Conservation (phyloP, 2,329 filamentous ascomycete species). For the Aspergillus amoenus region DNA sequence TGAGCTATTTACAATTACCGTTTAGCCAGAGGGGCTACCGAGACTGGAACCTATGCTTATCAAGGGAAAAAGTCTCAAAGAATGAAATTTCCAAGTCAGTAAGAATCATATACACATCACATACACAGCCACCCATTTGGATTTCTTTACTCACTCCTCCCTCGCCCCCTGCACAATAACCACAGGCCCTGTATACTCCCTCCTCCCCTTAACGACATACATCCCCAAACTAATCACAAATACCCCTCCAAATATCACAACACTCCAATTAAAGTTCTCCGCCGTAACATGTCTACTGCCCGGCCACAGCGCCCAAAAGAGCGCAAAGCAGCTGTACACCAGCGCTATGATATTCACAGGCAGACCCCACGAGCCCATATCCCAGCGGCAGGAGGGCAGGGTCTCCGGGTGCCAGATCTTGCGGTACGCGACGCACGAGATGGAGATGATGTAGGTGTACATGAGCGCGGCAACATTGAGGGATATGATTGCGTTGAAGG, state of each 20-base stretch:
- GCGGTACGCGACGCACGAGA: constrained; percentile 46
- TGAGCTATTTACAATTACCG: no score
- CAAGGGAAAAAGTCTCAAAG: no score
- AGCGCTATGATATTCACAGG: constrained; percentile 46
- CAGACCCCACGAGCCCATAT: constrained; percentile 45
- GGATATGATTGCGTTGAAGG: constrained; percentile 54
- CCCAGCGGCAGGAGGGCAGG: constrained; percentile 43
- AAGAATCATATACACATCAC: no score
- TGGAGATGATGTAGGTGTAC: constrained; percentile 52
- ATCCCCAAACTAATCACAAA: constrained; percentile 43
- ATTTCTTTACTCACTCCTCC: neutral
- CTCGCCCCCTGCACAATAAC: constrained; percentile 16
- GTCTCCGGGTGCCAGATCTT: constrained; percentile 40
- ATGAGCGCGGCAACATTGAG: constrained; percentile 50
- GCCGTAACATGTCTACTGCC: constrained; percentile 35
- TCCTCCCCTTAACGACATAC: constrained; percentile 34
- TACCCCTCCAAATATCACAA: constrained; percentile 44
- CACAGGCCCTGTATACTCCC: constrained; percentile 33
- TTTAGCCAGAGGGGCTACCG: no score
- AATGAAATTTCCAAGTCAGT: no score
- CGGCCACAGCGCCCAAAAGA: constrained; percentile 53
- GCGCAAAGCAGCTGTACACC: constrained; percentile 44
- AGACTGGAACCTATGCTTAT: no score
- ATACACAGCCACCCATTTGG: neutral
- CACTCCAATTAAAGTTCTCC: constrained; percentile 52